Conservation (phyloP, 2,329 filamentous ascomycete species). For the Xylariales sp. region DNA sequence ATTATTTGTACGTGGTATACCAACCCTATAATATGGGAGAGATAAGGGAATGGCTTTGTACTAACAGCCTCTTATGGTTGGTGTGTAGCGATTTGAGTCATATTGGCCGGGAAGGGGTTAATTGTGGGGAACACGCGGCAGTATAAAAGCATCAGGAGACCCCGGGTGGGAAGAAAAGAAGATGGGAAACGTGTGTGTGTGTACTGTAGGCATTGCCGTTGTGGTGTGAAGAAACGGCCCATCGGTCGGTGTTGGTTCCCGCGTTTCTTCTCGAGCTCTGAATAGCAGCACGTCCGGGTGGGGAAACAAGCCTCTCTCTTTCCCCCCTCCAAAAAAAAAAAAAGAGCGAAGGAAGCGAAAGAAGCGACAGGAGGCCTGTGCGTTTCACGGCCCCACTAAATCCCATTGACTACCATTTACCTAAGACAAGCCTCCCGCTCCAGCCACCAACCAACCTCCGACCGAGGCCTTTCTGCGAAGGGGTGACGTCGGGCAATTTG, state of each 20-base stretch:
- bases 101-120: slow-evolving; percentile 18
- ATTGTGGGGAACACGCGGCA: slow-evolving; percentile 29
- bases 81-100: slow-evolving; percentile 36
- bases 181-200: slow-evolving; percentile 15
- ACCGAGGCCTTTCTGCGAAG: slow-evolving; percentile 5
- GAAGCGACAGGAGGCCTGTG: slow-evolving; percentile 28
- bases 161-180: slow-evolving; percentile 35
- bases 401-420: slow-evolving; percentile 20
- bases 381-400: slow-evolving; percentile 29
- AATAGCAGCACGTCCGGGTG: slow-evolving; percentile 19
- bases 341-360: not conserved
- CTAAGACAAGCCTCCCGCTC: no score
- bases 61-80: slow-evolving; percentile 13
- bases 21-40: not conserved
- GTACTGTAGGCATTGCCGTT: slow-evolving; percentile 25
- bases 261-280: slow-evolving; percentile 34
- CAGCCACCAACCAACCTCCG: slow-evolving; percentile 1
- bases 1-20: not conserved
- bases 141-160: slow-evolving; percentile 47
- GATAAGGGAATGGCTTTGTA: slow-evolving; percentile 19
- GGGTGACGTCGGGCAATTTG: slow-evolving; percentile 42
- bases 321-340: no score
- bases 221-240: slow-evolving; percentile 37
- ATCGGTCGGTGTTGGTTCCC: slow-evolving; percentile 38
- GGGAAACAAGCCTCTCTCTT: not conserved